These are phyloP conservation scores for Apophysomyces trapeziformis DNA, from an alignment of 371 early-diverging fungal genomes.

Conservation along the genomic window DNA sequence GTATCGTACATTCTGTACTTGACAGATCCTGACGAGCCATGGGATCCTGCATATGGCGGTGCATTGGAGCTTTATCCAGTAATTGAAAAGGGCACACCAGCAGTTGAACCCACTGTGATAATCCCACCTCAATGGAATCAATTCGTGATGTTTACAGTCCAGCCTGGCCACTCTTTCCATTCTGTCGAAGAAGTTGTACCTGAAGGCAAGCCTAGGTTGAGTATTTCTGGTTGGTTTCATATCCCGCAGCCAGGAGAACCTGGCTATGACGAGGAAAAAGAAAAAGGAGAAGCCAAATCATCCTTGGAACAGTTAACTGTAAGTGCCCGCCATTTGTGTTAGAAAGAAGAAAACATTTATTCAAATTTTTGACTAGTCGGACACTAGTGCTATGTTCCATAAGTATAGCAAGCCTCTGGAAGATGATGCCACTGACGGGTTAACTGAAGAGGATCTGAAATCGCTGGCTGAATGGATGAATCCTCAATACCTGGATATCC, in stretches of 20 bases:
- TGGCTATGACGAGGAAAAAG: slow-evolving; percentile 53
- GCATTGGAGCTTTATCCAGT: slow-evolving; percentile 78
- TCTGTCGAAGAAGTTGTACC: slow-evolving; percentile 78
- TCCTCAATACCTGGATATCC: slow-evolving; percentile 61
- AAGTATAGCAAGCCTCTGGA: slow-evolving; percentile 30
- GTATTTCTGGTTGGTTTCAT: slow-evolving; percentile 83
- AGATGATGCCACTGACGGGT: slow-evolving; percentile 28
- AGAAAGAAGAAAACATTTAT: slow-evolving; percentile 14
- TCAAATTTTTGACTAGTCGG: slow-evolving; percentile 13
- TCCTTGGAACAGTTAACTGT: slow-evolving; percentile 54
- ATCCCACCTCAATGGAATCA: slow-evolving; percentile 78
- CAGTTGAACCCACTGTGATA: slow-evolving; percentile 56
- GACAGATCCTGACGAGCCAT: slow-evolving; percentile 67
- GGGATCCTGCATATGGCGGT: slow-evolving; percentile 68
- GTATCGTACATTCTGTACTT: slow-evolving; percentile 80
- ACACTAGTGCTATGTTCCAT: slow-evolving; percentile 40
- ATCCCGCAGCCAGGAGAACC: slow-evolving; percentile 65
- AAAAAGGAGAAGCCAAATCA: slow-evolving; percentile 40
- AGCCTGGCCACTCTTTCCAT: slow-evolving; percentile 79
- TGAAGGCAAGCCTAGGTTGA: slow-evolving; percentile 59
- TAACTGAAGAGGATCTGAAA: slow-evolving; percentile 50
- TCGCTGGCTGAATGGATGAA: slow-evolving; percentile 60
- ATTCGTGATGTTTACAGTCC: slow-evolving; percentile 77
- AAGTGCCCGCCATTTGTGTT: slow-evolving; percentile 12
- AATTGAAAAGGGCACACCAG: slow-evolving; percentile 64